A percentile compares a stretch with the other conserved stretches of the same genome.
Conservation (phyloP, 257 asterid species). For the Hygrophila difformis region DNA sequence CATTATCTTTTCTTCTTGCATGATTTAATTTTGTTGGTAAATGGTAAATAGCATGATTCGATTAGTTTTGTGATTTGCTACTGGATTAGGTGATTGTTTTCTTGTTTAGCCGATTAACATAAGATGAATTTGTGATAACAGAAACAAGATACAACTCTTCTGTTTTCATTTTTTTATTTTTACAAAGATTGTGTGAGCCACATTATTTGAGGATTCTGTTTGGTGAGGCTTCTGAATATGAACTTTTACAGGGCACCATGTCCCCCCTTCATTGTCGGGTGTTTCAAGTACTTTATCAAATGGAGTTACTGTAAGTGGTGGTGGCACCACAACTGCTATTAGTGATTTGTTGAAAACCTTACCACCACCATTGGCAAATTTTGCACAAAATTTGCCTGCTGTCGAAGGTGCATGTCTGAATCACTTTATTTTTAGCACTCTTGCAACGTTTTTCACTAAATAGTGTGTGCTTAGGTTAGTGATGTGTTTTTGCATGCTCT, state of each 20-base stretch:
- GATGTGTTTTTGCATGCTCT: too few relatives aligned
- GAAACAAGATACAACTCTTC: neutral
- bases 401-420: slow-evolving; percentile 55
- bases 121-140: too few relatives aligned
- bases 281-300: slow-evolving; percentile 36
- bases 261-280: slow-evolving; percentile 29
- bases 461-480: too few relatives aligned
- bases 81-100: too few relatives aligned
- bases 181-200: neutral
- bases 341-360: slow-evolving; percentile 44
- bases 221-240: slow-evolving; percentile 4
- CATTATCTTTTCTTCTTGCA: too few relatives aligned
- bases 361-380: slow-evolving; percentile 70
- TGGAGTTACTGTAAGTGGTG: slow-evolving; percentile 29
- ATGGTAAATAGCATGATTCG: too few relatives aligned
- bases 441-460: too few relatives aligned
- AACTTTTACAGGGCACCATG: slow-evolving; percentile 34
- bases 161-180: neutral
- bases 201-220: neutral
- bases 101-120: too few relatives aligned
- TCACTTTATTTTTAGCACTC: neutral
- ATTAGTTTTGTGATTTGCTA: too few relatives aligned
- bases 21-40: too few relatives aligned
- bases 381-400: slow-evolving; percentile 56
- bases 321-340: slow-evolving; percentile 31